These are phyloP conservation scores for Auricularia auricula-judae DNA, from an alignment of 768 basidiomycete genomes.

Conservation along the genomic window DNA sequence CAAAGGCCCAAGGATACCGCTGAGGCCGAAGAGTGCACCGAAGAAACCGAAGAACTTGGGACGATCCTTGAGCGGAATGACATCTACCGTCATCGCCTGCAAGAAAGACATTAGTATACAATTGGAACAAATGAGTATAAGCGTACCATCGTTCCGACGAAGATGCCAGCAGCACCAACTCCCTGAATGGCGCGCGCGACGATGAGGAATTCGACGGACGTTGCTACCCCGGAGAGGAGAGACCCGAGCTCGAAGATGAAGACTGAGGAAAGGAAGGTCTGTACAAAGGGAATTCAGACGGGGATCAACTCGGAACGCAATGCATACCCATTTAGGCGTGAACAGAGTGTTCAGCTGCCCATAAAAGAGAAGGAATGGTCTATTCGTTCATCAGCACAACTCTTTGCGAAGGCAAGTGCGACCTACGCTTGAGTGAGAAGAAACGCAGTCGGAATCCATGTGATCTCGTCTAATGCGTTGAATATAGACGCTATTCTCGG, in stretches of 20 bases:
- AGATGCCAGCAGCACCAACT: conserved; percentile 21
- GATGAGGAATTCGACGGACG: conserved; percentile 19
- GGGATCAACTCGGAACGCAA: too few relatives aligned
- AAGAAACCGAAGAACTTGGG: conserved; percentile 5
- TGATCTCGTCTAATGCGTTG: conserved; percentile 4
- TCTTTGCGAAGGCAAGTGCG: too few relatives aligned
- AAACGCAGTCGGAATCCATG: conserved; percentile 7
- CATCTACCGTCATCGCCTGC: conserved; percentile 5
- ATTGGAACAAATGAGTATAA: too few relatives aligned
- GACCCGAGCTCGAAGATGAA: conserved; percentile 25
- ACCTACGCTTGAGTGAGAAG: conserved; percentile 3
- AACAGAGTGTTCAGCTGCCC: conserved; percentile 22
- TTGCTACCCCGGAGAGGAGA: conserved; percentile 21
- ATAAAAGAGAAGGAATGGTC: conserved; percentile 16
- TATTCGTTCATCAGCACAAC: too few relatives aligned
- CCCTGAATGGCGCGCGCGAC: conserved; percentile 24
- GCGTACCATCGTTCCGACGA: conserved; percentile 6
- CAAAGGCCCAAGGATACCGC: conserved; percentile 23
- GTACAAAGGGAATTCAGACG: background rate
- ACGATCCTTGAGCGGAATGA: conserved; percentile 1
- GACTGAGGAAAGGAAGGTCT: conserved; percentile 1
- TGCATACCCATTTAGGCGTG: conserved; percentile 16
- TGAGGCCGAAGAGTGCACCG: conserved; percentile 17
- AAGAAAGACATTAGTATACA: background rate
- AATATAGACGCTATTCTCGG: conserved; percentile 7